Conservation (phyloP, 768 basidiomycete species). For the Collybia mongolica region DNA sequence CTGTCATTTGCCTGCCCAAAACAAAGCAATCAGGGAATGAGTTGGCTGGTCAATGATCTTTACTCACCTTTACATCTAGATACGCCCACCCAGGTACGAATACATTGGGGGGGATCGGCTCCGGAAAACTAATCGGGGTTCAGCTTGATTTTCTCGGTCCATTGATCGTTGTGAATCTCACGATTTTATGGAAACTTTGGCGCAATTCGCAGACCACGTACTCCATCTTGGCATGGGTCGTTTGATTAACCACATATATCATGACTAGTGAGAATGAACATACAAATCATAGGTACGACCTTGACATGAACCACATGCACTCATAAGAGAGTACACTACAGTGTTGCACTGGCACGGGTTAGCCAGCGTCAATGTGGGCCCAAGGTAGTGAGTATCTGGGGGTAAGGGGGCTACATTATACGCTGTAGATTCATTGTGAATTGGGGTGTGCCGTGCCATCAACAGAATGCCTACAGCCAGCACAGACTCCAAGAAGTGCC, state of each 20-base stretch:
- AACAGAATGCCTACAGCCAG: constrained; percentile 29
- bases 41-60: background rate
- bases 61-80: constrained; percentile 43
- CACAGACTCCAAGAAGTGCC: constrained; percentile 41
- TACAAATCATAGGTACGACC: constrained; percentile 36
- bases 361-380: constrained; percentile 33
- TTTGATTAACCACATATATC: constrained; percentile 1
- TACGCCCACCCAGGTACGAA: constrained; percentile 65
- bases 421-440: constrained; percentile 15
- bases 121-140: constrained; percentile 36
- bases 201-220: constrained; percentile 48
- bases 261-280: constrained; percentile 13
- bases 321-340: constrained; percentile 53
- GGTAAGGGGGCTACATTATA: constrained; percentile 31
- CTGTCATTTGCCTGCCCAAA: constrained; percentile 25
- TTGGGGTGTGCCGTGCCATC: background rate
- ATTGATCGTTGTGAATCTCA: constrained; percentile 10
- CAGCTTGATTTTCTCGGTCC: too few relatives aligned
- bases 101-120: constrained; percentile 44
- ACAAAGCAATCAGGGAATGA: background rate
- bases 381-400: constrained; percentile 32
- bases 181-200: constrained; percentile 28
- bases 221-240: constrained; percentile 42
- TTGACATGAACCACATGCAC: constrained; percentile 61
- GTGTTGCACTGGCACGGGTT: constrained; percentile 55